Percentiles rank a stretch among this genome's conserved stretches.
Conservation (phyloP, 352 stramenopile genomes). For the Blastocystis sp. region DNA sequence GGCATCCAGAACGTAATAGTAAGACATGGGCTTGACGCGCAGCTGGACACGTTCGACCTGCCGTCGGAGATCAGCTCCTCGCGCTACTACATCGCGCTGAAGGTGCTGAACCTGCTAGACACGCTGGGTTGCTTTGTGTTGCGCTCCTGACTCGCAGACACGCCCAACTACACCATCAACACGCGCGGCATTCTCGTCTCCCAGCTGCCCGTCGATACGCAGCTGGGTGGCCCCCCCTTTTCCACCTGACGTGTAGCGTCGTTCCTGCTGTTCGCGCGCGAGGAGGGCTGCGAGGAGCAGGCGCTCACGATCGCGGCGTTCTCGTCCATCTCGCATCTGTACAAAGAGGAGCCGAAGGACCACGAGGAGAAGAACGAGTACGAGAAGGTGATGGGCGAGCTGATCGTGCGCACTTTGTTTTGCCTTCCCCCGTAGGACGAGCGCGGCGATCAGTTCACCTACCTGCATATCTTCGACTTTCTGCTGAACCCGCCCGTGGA, state of each 20-base stretch:
- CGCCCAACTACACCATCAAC: slow-evolving; percentile 80
- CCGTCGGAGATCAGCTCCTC: slow-evolving; percentile 71
- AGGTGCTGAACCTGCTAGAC: slow-evolving; percentile 9
- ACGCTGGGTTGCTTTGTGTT: not conserved
- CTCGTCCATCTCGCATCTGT: slow-evolving; percentile 5
- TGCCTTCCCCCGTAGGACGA: not conserved
- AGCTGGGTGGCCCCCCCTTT: slow-evolving; percentile 91
- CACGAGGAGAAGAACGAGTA: slow-evolving; percentile 13
- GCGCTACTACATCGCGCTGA: slow-evolving; percentile 17
- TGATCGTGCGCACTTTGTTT: not conserved
- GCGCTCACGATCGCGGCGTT: slow-evolving; percentile 42
- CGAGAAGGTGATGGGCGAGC: slow-evolving; percentile 44
- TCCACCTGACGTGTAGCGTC: slow-evolving; percentile 80
- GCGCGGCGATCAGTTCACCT: slow-evolving; percentile 55
- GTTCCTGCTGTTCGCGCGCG: slow-evolving; percentile 56
- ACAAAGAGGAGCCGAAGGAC: slow-evolving; percentile 4
- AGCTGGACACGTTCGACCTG: slow-evolving; percentile 85
- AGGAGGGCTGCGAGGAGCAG: not conserved
- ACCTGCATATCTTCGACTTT: not conserved
- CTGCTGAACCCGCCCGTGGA: slow-evolving; percentile 16
- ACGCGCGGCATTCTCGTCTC: slow-evolving; percentile 87
- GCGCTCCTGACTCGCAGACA: slow-evolving; percentile 49
- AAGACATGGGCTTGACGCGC: slow-evolving; percentile 83
- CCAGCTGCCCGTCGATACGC: slow-evolving; percentile 88
- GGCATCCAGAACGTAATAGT: slow-evolving; percentile 83